phyloP scores from a whole-genome alignment of 2,329 filamentous ascomycete genomes.

The Aspergillus sp. region DNA sequence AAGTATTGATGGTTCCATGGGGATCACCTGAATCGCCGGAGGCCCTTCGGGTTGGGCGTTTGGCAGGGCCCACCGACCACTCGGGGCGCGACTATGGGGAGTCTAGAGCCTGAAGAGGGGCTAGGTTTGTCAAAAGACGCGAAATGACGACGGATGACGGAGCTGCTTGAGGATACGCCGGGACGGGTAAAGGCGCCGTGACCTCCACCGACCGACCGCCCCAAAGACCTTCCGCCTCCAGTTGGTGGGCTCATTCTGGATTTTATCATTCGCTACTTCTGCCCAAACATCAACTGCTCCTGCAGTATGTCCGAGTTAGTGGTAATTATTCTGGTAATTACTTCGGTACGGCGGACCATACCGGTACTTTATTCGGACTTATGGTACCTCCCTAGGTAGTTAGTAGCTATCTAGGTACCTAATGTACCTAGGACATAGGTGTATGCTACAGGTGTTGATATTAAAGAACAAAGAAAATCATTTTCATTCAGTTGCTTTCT shows the following conservation, averaged over 20 bases:
- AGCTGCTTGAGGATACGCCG: conserved; percentile 17
- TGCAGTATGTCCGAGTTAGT: no score
- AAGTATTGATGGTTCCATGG: conserved; percentile 24
- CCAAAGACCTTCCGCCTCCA: conserved; percentile 18
- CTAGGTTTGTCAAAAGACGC: conserved; percentile 14
- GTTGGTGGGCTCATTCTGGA: conserved; percentile 4
- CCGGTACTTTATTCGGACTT: no score
- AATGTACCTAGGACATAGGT: no score
- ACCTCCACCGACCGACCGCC: conserved; percentile 20
- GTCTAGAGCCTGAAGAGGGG: conserved; percentile 20
- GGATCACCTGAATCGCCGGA: conserved; percentile 31
- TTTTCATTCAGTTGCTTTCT: no score
- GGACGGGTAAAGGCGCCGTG: conserved; percentile 28
- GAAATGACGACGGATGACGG: conserved; percentile 17
- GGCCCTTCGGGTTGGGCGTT: conserved; percentile 20
- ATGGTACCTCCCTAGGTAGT: no score
- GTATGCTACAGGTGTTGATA: no score
- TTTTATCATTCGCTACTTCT: not conserved
- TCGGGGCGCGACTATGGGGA: conserved; percentile 11
- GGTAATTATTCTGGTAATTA: no score
- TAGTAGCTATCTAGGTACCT: no score
- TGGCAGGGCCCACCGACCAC: conserved; percentile 13
- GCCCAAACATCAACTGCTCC: no score
- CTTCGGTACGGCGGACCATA: no score
- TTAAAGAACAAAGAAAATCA: not conserved